Evolutionary conservation across 306 rosid species (phyloP).

Genomic region (Cicer chorassanicum): DNA sequence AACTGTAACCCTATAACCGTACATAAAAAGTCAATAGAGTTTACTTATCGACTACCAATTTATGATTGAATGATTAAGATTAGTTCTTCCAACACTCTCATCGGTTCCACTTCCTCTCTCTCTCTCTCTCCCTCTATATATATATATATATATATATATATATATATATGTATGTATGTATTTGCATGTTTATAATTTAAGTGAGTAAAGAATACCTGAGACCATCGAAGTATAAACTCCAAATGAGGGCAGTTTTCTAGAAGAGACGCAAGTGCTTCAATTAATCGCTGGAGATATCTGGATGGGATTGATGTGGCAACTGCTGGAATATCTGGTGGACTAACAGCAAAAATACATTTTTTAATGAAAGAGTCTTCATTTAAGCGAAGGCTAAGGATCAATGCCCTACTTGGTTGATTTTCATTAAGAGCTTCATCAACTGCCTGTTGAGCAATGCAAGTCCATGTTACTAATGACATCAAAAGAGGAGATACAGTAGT

Average conservation of each 20-base stretch:
- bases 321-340: conserved; percentile 66
- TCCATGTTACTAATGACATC: conserved; percentile 18
- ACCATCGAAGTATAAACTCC: conserved; percentile 89
- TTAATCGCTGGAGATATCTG: conserved; percentile 77
- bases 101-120: no score
- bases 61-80: not conserved
- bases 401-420: conserved; percentile 72
- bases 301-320: conserved; percentile 68
- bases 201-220: conserved; percentile 62
- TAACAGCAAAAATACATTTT: conserved; percentile 79
- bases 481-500: conserved; percentile 22
- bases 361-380: conserved; percentile 74
- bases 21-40: not conserved
- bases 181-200: not conserved
- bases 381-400: conserved; percentile 83
- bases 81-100: not conserved
- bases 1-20: not conserved
- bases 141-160: no score
- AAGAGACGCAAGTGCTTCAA: conserved; percentile 83
- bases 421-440: conserved; percentile 76
- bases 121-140: no score
- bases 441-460: conserved; percentile 63
- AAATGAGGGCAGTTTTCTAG: conserved; percentile 83
- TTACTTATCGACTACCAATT: not conserved
- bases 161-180: no score